A percentile compares a stretch with the other conserved stretches of the same genome.
These are phyloP conservation scores for Phytophthora fragariae DNA, from an alignment of 352 stramenopile species.

Conservation along the genomic window DNA sequence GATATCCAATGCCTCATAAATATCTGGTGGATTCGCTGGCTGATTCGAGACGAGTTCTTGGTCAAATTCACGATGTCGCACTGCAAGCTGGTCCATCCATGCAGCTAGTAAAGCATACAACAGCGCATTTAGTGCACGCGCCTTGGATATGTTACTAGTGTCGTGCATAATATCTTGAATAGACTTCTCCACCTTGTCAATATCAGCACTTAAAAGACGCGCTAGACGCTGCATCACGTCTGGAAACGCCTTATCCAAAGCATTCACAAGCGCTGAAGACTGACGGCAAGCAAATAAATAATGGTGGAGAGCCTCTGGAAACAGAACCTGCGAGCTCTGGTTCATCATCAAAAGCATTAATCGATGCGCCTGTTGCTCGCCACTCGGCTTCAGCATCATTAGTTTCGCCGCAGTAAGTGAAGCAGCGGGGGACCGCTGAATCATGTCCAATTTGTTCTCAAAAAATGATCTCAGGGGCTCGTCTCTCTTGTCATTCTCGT, in stretches of 20 bases:
- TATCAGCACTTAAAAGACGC: constrained; percentile 30
- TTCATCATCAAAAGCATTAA: constrained; percentile 46
- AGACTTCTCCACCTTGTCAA: constrained; percentile 30
- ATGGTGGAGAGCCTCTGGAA: constrained; percentile 46
- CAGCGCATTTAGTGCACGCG: constrained; percentile 40
- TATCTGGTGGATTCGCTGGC: constrained; percentile 15
- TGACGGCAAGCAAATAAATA: constrained; percentile 45
- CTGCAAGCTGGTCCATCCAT: constrained; percentile 54
- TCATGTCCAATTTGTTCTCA: constrained; percentile 21
- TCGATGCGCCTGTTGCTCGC: constrained; percentile 23
- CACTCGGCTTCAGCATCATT: constrained; percentile 12
- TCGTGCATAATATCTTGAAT: constrained; percentile 41
- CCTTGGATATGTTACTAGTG: constrained; percentile 43
- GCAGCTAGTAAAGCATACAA: constrained; percentile 40
- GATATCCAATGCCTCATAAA: constrained; percentile 56
- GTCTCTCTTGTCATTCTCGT: constrained; percentile 16
- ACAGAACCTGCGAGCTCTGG: constrained; percentile 18
- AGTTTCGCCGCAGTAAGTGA: constrained; percentile 42
- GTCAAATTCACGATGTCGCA: not conserved
- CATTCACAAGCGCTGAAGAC: constrained; percentile 29
- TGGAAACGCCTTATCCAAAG: constrained; percentile 41
- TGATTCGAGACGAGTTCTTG: constrained; percentile 5
- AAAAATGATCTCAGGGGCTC: constrained; percentile 40
- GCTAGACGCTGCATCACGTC: constrained; percentile 45
- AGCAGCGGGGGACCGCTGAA: constrained; percentile 36